These are phyloP conservation scores for Cronartium quercuum DNA, from an alignment of 1,284 basidiomycete genomes.

Conservation along the genomic window DNA sequence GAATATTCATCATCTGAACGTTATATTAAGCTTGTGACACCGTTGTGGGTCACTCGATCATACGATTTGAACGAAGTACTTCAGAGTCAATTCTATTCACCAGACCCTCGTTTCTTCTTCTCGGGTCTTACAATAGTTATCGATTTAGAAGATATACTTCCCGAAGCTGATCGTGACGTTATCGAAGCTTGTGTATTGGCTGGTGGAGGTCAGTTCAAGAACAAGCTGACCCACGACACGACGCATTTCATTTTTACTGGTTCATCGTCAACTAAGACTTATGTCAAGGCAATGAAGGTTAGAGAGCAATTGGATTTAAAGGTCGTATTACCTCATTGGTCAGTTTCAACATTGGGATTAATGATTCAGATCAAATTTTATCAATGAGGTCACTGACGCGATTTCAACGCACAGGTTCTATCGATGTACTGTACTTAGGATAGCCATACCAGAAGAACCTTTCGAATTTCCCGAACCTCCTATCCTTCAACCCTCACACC, in stretches of 20 bases:
- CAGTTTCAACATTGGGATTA: not conserved
- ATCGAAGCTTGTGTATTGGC: constrained; percentile 15
- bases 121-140: constrained; percentile 25
- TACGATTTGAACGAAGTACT: constrained; percentile 11
- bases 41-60: constrained; percentile 30
- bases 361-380: not conserved
- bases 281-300: not conserved
- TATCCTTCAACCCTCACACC: constrained; percentile 5
- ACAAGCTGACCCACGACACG: not conserved
- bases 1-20: not conserved
- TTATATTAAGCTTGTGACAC: constrained; percentile 12
- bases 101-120: constrained; percentile 18
- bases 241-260: constrained; percentile 19
- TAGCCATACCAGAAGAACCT: constrained; percentile 17
- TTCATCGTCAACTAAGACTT: not conserved
- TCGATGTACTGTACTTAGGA: constrained; percentile 2
- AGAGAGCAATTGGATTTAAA: constrained; percentile 5
- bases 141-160: constrained; percentile 5
- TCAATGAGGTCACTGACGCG: not conserved
- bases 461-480: constrained; percentile 25
- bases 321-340: constrained; percentile 36
- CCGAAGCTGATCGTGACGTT: constrained; percentile 5
- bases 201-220: constrained; percentile 21
- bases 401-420: constrained; percentile 18
- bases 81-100: constrained; percentile 7